Evolutionary conservation across 2,329 filamentous ascomycete genomes (phyloP).

Genomic region (Camptophora hylomeconis): DNA sequence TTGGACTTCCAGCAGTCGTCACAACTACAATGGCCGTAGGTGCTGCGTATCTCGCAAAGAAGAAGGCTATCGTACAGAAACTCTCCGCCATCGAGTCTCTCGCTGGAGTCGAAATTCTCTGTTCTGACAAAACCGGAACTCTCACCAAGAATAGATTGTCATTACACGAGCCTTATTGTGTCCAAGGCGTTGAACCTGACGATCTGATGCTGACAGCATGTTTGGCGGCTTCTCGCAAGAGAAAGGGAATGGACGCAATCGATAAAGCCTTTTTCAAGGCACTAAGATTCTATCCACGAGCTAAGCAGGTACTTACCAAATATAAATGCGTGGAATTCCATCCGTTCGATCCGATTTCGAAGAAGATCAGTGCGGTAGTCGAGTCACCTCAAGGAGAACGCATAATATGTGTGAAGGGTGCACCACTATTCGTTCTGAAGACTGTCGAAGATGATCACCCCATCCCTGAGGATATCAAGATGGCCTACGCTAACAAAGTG

Average conservation of each 20-base stretch:
- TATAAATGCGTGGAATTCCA: conserved; percentile 76
- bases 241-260: conserved; percentile 89
- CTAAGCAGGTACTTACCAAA: conserved; percentile 67
- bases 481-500: conserved; percentile 84
- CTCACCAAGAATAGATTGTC: conserved; percentile 91
- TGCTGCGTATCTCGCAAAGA: conserved; percentile 80
- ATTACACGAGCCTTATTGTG: conserved; percentile 70
- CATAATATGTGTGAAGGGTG: conserved; percentile 83
- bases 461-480: conserved; percentile 62
- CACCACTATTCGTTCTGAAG: conserved; percentile 74
- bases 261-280: conserved; percentile 90
- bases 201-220: conserved; percentile 89
- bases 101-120: conserved; percentile 84
- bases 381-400: conserved; percentile 71
- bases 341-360: conserved; percentile 85
- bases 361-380: conserved; percentile 78
- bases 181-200: conserved; percentile 68
- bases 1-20: conserved; percentile 84
- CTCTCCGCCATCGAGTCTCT: conserved; percentile 83
- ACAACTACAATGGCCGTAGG: conserved; percentile 93
- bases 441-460: conserved; percentile 76
- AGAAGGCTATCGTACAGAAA: conserved; percentile 88
- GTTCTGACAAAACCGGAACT: conserved; percentile 89
- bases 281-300: conserved; percentile 67
- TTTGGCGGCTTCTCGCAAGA: conserved; percentile 80